Percentiles rank a stretch among this genome's conserved stretches.
phyloP scores from a whole-genome alignment of 768 basidiomycete species.

The Amylocystis lapponica region DNA sequence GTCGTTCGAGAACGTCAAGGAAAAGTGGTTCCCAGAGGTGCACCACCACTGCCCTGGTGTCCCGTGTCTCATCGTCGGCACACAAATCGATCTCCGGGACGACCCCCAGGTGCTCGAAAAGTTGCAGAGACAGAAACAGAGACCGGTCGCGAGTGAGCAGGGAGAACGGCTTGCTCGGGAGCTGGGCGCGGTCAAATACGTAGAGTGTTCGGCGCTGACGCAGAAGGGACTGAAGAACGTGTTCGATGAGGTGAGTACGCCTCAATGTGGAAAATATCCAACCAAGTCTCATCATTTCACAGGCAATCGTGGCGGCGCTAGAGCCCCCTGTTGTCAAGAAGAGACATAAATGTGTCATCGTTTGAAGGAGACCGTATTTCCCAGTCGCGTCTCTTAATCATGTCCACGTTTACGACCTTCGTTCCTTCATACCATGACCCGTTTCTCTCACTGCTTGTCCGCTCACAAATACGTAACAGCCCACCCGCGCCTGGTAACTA shows the following conservation, averaged over 20 bases:
- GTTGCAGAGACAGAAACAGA: conserved; percentile 92
- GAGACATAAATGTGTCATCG: conserved; percentile 75
- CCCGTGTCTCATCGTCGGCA: conserved; percentile 98
- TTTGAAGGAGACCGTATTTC: conserved; percentile 45
- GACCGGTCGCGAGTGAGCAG: conserved; percentile 80
- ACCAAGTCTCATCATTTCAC: conserved; percentile 4
- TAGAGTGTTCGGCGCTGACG: conserved; percentile 98
- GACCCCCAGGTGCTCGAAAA: conserved; percentile 93
- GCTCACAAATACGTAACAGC: conserved; percentile 6
- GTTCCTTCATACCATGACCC: conserved; percentile 22
- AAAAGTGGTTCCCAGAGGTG: conserved; percentile 99
- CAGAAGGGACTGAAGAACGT: conserved; percentile 99
- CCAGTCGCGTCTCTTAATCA: background rate
- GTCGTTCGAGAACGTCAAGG: conserved; percentile 99
- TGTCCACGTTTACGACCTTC: conserved; percentile 13
- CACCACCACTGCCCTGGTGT: conserved; percentile 99
- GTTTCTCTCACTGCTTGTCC: background rate
- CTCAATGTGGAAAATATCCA: conserved; percentile 5
- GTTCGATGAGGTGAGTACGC: conserved; percentile 87
- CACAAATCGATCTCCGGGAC: conserved; percentile 95
- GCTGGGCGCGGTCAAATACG: conserved; percentile 97
- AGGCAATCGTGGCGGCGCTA: conserved; percentile 98
- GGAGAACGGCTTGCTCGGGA: conserved; percentile 96
- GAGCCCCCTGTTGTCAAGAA: conserved; percentile 92
- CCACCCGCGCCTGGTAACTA: conserved; percentile 2